Percentiles rank a stretch among this genome's conserved stretches.
These are phyloP conservation scores for Exophiala sp. DNA, from an alignment of 2,329 filamentous ascomycete genomes.

Conservation along the genomic window DNA sequence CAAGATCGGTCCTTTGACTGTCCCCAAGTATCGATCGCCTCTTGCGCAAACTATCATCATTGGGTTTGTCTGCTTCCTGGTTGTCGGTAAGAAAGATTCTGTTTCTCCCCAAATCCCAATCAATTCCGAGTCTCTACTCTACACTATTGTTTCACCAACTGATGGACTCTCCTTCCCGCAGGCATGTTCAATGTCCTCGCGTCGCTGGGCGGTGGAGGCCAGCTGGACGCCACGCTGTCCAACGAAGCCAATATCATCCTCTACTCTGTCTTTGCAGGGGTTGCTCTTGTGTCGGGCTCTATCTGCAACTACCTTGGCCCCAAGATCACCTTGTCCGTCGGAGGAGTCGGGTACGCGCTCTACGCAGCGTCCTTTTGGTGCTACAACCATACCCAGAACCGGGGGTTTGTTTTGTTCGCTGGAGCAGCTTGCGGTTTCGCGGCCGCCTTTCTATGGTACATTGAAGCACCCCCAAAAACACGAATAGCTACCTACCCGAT, in stretches of 20 bases:
- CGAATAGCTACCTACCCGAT: not conserved
- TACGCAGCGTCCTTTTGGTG: constrained; percentile 46
- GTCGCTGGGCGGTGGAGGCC: constrained; percentile 56
- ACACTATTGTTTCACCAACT: not conserved
- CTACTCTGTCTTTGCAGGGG: constrained; percentile 61
- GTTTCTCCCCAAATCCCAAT: too few relatives aligned
- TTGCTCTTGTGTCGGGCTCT: constrained; percentile 57
- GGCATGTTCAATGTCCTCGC: constrained; percentile 58
- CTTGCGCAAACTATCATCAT: constrained; percentile 7
- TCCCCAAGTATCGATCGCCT: constrained; percentile 2
- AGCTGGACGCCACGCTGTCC: constrained; percentile 35
- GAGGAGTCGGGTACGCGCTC: constrained; percentile 44
- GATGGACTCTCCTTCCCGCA: not conserved
- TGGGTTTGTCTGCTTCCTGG: constrained; percentile 5
- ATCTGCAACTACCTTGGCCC: constrained; percentile 38
- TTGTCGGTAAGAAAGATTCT: constrained; percentile 2
- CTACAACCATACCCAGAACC: constrained; percentile 47
- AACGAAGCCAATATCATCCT: constrained; percentile 6
- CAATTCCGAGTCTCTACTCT: too few relatives aligned
- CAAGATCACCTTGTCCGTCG: constrained; percentile 40
- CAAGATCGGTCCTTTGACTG: constrained; percentile 1
- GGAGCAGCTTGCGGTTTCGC: constrained; percentile 46
- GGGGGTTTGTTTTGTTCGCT: constrained; percentile 45
- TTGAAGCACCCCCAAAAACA: constrained; percentile 26
- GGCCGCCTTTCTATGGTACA: constrained; percentile 47